A percentile compares a stretch with the other conserved stretches of the same genome.
Evolutionary conservation across 2,329 filamentous ascomycete genomes (phyloP).

Genomic region (Periconia digitata): DNA sequence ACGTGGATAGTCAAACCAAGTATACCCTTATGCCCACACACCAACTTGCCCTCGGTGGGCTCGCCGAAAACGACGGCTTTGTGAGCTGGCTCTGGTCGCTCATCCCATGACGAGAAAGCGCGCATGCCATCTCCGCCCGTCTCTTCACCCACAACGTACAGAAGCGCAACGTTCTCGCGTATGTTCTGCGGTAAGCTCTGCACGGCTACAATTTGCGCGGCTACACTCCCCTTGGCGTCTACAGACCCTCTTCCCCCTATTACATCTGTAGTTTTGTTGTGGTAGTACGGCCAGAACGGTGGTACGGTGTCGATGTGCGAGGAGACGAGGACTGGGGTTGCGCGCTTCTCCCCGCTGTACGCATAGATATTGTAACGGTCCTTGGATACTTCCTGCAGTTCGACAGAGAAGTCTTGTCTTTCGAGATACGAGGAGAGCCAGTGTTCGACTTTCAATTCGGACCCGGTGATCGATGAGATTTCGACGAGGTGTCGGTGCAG

Average conservation of each 20-base stretch:
- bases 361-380: slow-evolving; percentile 77
- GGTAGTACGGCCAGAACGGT: slow-evolving; percentile 69
- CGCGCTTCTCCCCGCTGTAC: slow-evolving; percentile 53
- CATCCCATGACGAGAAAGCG: slow-evolving; percentile 38
- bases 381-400: slow-evolving; percentile 56
- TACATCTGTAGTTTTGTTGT: slow-evolving; percentile 49
- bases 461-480: slow-evolving; percentile 69
- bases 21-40: slow-evolving; percentile 88
- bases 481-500: slow-evolving; percentile 76
- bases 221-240: slow-evolving; percentile 61
- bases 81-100: slow-evolving; percentile 45
- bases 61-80: slow-evolving; percentile 86
- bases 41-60: slow-evolving; percentile 85
- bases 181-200: slow-evolving; percentile 51
- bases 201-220: slow-evolving; percentile 72
- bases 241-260: slow-evolving; percentile 76
- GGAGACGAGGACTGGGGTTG: slow-evolving; percentile 65
- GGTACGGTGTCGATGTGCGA: slow-evolving; percentile 79
- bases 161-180: slow-evolving; percentile 51
- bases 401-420: slow-evolving; percentile 61
- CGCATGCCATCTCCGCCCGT: slow-evolving; percentile 78
- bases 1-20: slow-evolving; percentile 68
- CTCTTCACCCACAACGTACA: slow-evolving; percentile 82
- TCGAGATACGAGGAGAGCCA: slow-evolving; percentile 70
- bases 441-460: slow-evolving; percentile 68